Evolutionary conservation across 345 rosid species (phyloP), one percentile per base, ranked within the genome.

Genomic region (Pistacia atlantica): DNA sequence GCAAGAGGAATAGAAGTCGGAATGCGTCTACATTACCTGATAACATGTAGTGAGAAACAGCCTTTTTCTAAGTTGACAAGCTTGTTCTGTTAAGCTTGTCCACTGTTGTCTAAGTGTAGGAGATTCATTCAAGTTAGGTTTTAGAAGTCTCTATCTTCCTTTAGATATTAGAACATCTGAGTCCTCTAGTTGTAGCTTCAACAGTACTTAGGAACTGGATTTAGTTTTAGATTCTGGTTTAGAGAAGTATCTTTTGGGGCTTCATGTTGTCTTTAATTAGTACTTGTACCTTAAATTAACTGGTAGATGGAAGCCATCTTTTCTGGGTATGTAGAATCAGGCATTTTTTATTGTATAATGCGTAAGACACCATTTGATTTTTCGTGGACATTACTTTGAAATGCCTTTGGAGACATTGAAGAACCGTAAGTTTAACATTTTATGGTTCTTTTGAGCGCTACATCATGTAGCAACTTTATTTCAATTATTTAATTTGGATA

Each of bases 1-100:
- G 84, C 84, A 80, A 72, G 91, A 78, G 56, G 84, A 83, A 48
- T 86, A 77, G 76, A 37, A 65, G 62, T n/a, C 70, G 59, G 55
- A n/a, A 17, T 28, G 20, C 67, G 64, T 63, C 45, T 71, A n/a
- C 10, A 11, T 49, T 52, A 2, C 22, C 28, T 59, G 71, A 31
- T 61, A 11, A 73, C 10, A 61, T 46, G 17, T 61, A 9, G 31
- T 59, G 37, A 16, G 37, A 25, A 69, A 18, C 35, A 60, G 35
- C 65, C 20, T 60, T 33, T 56, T 66, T 56, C 5, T 38, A 42
- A 35, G 58, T 72, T 59, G 8, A 33, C 20, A 11, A 16, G 13
- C 74, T 60, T 46, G 52, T 58, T 67, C 65, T 62, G 18, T 64
- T n/a, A 46, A 67, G 80, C 74, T 71, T 56, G 75, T 77, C 68